Evolutionary conservation across 2,329 filamentous ascomycete genomes (phyloP), one percentile per base, ranked within the genome.

Genomic region (Myriosclerotinia duriaeana): DNA sequence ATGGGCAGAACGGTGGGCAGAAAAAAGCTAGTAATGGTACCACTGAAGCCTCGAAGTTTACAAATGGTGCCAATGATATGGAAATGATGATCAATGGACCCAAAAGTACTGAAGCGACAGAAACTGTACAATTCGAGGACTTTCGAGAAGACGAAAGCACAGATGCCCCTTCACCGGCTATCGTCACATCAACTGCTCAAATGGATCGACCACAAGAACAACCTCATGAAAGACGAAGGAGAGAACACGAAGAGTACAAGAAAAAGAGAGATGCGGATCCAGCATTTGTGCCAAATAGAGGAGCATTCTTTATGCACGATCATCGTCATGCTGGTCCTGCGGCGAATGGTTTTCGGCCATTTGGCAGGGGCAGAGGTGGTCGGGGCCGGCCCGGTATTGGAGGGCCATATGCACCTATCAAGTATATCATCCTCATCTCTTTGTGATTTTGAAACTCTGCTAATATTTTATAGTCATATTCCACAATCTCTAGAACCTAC

Each of bases 241-340:
- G 90, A 72, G 93, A 97, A 75, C 92, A 96, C 74, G 93, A 97
- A 71, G 92, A 96, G 75, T 96, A 96, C 80, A 88, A 89, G 79
- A 92, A 90, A 79, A 91, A 91, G 78, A 86, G 92, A 72, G 92
- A 96, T 76, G 88, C 92, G 73, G 92, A 97, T 77, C 94, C 94
- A 46, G 88, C 93, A 14, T 97, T 97, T 79, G 94, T 97, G 65
- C 94, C 95, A 64, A 97, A 96, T 75, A 85, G 94, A 71, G 95
- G 95, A 67, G 89, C 91, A 69, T 98, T 98, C 82, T 98, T 97
- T 81, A 93, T 98, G 87, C 94, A 98, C 78, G 95, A 98, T 77
- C 92, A 95, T 75, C 87, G 92, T 69, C 89, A 92, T 72, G 86
- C 90, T 66, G 89, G 89, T n/a, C 85, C 89, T 54, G 87, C 88